Conservation (phyloP, 306 rosid genomes). For the Luffa acutangula region DNA sequence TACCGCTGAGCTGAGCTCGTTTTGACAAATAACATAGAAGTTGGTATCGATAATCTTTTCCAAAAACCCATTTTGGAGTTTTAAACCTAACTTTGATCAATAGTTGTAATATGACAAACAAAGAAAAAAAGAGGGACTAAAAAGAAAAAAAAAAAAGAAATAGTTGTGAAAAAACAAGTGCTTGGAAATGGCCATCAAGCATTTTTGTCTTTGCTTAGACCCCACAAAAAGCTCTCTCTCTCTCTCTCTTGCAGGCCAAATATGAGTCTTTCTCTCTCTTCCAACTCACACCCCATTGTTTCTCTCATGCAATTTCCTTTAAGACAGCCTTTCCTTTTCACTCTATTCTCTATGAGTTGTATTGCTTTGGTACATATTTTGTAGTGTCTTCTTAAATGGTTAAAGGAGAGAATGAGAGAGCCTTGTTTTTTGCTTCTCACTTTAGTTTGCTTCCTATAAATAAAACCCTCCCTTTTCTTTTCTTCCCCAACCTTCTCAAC, state of each 20-base stretch:
- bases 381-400: neutral
- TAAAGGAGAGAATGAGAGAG: neutral
- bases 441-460: neutral
- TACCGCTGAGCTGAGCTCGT: no score
- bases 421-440: neutral
- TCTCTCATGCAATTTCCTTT: neutral
- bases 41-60: neutral
- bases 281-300: constrained; percentile 8
- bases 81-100: constrained; percentile 4
- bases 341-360: constrained; percentile 11
- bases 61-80: neutral
- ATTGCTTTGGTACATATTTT: constrained; percentile 2
- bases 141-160: neutral
- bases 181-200: constrained; percentile 3
- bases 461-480: neutral
- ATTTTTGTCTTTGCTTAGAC: constrained; percentile 6
- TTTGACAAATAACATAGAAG: neutral
- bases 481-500: neutral
- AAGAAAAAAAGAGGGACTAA: neutral
- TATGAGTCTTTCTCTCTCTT: neutral
- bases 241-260: neutral
- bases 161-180: neutral
- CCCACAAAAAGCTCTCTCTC: neutral
- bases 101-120: neutral
- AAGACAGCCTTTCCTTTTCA: constrained; percentile 8